These are phyloP conservation scores for Prunus persica DNA, from an alignment of 306 rosid species.

Conservation along the genomic window DNA sequence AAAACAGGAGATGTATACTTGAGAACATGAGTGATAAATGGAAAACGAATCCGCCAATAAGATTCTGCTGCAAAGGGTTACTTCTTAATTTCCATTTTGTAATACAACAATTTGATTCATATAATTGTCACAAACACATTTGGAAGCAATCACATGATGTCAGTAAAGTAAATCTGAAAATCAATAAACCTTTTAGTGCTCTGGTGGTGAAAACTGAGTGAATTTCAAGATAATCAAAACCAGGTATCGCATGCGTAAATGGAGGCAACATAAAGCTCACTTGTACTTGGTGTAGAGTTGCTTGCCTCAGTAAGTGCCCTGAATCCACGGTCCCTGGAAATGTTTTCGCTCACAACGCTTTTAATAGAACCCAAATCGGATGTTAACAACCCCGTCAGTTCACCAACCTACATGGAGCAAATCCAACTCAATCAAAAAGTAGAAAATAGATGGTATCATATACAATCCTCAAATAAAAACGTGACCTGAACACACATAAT, in stretches of 20 bases:
- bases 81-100: not conserved
- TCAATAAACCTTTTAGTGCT: not conserved
- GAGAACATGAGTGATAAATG: conserved; percentile 22
- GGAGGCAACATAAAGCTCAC: conserved; percentile 86
- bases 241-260: conserved; percentile 44
- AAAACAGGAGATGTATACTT: conserved; percentile 19
- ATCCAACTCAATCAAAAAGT: conserved; percentile 30
- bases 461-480: not conserved
- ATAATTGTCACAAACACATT: not conserved
- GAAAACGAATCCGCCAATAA: conserved; percentile 18
- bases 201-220: conserved; percentile 1
- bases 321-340: conserved; percentile 95
- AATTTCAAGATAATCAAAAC: conserved; percentile 18
- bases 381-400: conserved; percentile 85
- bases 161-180: not conserved
- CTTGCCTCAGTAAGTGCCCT: conserved; percentile 99
- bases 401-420: conserved; percentile 71
- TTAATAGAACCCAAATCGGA: conserved; percentile 90
- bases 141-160: conserved; percentile 1
- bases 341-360: conserved; percentile 70
- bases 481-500: too few relatives aligned
- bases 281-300: conserved; percentile 84
- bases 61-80: conserved; percentile 9
- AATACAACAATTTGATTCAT: not conserved
- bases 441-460: conserved; percentile 1